These are phyloP conservation scores for Phialophora macrospora DNA, from an alignment of 2,329 filamentous ascomycete species.

Conservation along the genomic window DNA sequence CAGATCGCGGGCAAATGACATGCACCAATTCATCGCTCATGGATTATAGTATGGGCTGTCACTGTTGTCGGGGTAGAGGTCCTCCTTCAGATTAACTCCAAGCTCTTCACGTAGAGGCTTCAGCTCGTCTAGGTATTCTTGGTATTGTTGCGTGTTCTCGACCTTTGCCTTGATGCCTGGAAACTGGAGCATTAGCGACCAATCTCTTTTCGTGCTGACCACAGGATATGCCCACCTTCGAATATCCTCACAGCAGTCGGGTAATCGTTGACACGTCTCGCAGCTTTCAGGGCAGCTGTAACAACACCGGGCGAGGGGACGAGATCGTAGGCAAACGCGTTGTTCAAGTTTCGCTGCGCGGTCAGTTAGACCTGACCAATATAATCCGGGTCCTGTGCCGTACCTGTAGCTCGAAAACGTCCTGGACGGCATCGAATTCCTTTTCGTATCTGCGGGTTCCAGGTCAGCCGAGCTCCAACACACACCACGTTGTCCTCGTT, in stretches of 20 bases:
- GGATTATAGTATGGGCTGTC: conserved; percentile 40
- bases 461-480: conserved; percentile 43
- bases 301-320: conserved; percentile 92
- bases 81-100: conserved; percentile 87
- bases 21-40: conserved; percentile 24
- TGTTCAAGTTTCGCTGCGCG: conserved; percentile 88
- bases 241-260: conserved; percentile 98
- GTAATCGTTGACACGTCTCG: conserved; percentile 96
- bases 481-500: neutral
- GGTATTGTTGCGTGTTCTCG: conserved; percentile 96
- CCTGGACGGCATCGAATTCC: conserved; percentile 96
- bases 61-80: conserved; percentile 72
- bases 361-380: conserved; percentile 19
- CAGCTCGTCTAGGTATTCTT: conserved; percentile 86
- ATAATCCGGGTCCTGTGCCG: conserved; percentile 18
- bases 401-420: conserved; percentile 99
- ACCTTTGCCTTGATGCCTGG: conserved; percentile 98
- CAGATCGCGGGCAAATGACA: neutral
- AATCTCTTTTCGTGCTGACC: neutral
- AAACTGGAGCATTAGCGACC: neutral
- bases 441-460: conserved; percentile 84
- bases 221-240: conserved; percentile 69
- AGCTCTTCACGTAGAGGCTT: conserved; percentile 92
- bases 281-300: conserved; percentile 87
- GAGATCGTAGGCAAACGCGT: conserved; percentile 99